Evolutionary conservation across 352 stramenopile genomes (phyloP).

Genomic region (Globisporangium perplexum): DNA sequence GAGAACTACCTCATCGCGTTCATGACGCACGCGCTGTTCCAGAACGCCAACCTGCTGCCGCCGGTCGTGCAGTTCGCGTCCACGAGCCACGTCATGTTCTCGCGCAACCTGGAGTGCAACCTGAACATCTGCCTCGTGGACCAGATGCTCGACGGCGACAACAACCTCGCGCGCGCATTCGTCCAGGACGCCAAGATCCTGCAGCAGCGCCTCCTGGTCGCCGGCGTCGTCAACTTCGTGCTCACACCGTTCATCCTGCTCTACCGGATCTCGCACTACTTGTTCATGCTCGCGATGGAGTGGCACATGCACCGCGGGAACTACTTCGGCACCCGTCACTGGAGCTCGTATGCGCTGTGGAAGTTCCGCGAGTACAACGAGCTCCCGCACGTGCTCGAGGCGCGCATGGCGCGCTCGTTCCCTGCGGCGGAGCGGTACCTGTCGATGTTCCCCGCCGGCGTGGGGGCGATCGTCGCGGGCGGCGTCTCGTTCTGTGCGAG

Average conservation of each 20-base stretch:
- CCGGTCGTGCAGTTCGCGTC: constrained; percentile 64
- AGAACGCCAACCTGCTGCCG: constrained; percentile 79
- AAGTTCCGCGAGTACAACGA: constrained; percentile 99
- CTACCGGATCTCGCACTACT: constrained; percentile 96
- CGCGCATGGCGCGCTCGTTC: constrained; percentile 91
- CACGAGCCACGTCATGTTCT: constrained; percentile 78
- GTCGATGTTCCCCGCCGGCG: constrained; percentile 89
- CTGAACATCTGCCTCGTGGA: constrained; percentile 96
- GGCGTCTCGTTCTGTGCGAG: constrained; percentile 95
- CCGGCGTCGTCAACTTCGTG: constrained; percentile 92
- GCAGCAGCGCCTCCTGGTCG: constrained; percentile 90
- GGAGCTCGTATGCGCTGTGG: constrained; percentile 88
- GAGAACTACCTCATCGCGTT: constrained; percentile 99
- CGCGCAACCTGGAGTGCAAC: constrained; percentile 92
- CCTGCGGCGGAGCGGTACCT: constrained; percentile 91
- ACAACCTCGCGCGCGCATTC: constrained; percentile 81
- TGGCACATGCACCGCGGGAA: constrained; percentile 87
- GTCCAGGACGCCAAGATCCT: constrained; percentile 91
- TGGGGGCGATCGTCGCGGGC: constrained; percentile 88
- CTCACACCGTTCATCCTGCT: constrained; percentile 97
- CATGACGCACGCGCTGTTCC: constrained; percentile 94
- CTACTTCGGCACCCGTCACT: constrained; percentile 95
- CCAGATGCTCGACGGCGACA: constrained; percentile 92
- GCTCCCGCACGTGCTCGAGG: constrained; percentile 94
- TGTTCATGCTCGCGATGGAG: constrained; percentile 96